Percentiles rank a stretch among this genome's conserved stretches.
Conservation (phyloP, 768 basidiomycete genomes). For the Boletus rubescentipes region DNA sequence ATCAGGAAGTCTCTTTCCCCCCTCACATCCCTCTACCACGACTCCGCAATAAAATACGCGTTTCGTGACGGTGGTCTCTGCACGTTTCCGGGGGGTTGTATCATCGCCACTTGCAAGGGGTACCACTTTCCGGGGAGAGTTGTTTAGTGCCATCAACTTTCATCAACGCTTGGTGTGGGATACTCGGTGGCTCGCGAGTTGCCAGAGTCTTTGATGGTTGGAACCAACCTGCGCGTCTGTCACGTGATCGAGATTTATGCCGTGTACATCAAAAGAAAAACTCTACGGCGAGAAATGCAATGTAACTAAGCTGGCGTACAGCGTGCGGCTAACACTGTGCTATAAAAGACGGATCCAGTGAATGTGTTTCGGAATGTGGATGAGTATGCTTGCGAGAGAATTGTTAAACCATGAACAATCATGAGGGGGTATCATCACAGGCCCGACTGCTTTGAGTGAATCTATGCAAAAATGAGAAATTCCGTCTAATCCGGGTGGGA, state of each 20-base stretch:
- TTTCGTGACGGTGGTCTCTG: conserved; percentile 51
- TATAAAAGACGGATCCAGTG: conserved; percentile 6
- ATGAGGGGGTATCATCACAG: conserved; percentile 9
- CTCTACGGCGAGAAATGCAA: conserved; percentile 13
- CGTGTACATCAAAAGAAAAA: conserved; percentile 6
- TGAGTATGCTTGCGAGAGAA: conserved; percentile 21
- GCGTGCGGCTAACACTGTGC: conserved; percentile 2
- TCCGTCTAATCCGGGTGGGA: conserved; percentile 30
- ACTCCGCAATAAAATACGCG: conserved; percentile 90
- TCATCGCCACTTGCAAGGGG: conserved; percentile 74
- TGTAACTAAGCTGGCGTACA: conserved; percentile 1
- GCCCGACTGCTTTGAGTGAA: conserved; percentile 24
- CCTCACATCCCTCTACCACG: conserved; percentile 81
- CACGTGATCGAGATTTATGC: conserved; percentile 27
- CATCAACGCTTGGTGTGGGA: conserved; percentile 17
- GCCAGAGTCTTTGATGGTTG: not conserved
- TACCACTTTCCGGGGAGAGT: conserved; percentile 71
- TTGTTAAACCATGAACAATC: conserved; percentile 8
- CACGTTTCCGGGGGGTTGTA: conserved; percentile 42
- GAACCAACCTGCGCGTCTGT: conserved; percentile 17
- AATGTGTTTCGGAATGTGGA: conserved; percentile 6
- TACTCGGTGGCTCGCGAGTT: conserved; percentile 1
- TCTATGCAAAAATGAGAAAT: conserved; percentile 37
- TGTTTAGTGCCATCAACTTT: conserved; percentile 56
- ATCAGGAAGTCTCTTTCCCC: conserved; percentile 64